Base-by-base conservation (phyloP, 345 rosid genomes). In the Kandelia obovata region DNA sequence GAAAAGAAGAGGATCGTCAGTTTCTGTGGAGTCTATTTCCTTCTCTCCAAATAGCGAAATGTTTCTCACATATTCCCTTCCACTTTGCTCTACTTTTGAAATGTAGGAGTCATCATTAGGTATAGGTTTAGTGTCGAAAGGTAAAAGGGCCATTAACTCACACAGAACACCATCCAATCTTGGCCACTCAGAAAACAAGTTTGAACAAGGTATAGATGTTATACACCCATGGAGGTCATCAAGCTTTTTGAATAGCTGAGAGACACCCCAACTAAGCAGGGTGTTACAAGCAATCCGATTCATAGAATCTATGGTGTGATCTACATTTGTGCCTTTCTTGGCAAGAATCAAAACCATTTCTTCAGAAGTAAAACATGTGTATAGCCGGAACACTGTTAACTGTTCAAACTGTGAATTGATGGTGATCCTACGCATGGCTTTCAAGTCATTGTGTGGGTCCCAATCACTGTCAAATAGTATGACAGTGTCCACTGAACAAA, bases 31-130 rank as follows among this genome's bases (percentile, higher is more conserved):
- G 16, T 35, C 43, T 1, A 59, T 35, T 57, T 61, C 69, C 57
- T 49, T 62, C 49, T 76, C 72, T 25, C 72, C 75, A 25, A 47
- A 25, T 23, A 57, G 64, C 34, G 56, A 67, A 60, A 37, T 57
- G 5, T 57, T 56, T 65, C 30, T 37, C 11, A 5, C n/a, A 32
- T 66, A 66, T 49, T 19, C 55, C 56, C 51, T 57, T 11, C 10
- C 56, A 37, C 35, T 49, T 9, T 31, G 23, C 31, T 69, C 60
- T 56, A 62, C 75, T 67, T 76, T 46, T 21, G 72, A 65, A 56
- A 76, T 71, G 31, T 71, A 43, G 4, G 69, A 66, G 28, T 25
- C 34, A 53, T 13, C 56, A 27, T 25, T 58, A 62, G 65, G 46
- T 3, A 62, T 58, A 58, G 20, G 35, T 66, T 71, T 68, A 31